Percentiles rank a stretch among this genome's conserved stretches.
Evolutionary conservation across 2,329 filamentous ascomycete species (phyloP).

Genomic region (Aspergillus fructus): DNA sequence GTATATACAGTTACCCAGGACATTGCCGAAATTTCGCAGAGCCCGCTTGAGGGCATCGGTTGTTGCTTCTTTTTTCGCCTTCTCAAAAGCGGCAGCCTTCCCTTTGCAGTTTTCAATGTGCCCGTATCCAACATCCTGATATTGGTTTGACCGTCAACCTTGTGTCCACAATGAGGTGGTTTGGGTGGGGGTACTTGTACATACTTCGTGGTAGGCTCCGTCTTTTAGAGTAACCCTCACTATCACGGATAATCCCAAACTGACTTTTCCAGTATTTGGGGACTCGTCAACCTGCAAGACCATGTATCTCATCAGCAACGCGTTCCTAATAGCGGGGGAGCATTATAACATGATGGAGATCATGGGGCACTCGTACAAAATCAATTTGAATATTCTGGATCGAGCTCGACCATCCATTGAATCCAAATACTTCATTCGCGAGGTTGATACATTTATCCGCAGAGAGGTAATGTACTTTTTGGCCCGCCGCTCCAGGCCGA

Average conservation of each 20-base stretch:
- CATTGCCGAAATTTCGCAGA: conserved; percentile 88
- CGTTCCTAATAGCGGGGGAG: background rate
- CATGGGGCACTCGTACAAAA: conserved; percentile 60
- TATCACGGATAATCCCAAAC: conserved; percentile 83
- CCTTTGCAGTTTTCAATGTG: conserved; percentile 95
- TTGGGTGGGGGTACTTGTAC: background rate
- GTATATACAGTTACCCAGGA: conserved; percentile 97
- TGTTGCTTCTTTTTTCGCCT: conserved; percentile 96
- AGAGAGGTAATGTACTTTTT: conserved; percentile 89
- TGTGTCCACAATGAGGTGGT: conserved; percentile 1
- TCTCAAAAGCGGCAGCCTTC: conserved; percentile 95
- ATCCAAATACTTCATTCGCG: conserved; percentile 92
- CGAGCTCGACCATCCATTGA: conserved; percentile 97
- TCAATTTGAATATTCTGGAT: conserved; percentile 94
- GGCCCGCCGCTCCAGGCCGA: conserved; percentile 76
- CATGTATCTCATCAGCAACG: background rate
- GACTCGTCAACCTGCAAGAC: conserved; percentile 70
- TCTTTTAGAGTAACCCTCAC: conserved; percentile 87
- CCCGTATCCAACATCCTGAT: conserved; percentile 85
- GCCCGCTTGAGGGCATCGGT: conserved; percentile 92
- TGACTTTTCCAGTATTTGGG: conserved; percentile 73
- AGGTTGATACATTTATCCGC: conserved; percentile 95
- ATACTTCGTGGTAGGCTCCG: conserved; percentile 86
- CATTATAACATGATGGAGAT: background rate
- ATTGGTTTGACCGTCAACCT: background rate